Base-by-base conservation (phyloP, 2,329 filamentous ascomycete genomes). In the Alternaria brassicae region DNA sequence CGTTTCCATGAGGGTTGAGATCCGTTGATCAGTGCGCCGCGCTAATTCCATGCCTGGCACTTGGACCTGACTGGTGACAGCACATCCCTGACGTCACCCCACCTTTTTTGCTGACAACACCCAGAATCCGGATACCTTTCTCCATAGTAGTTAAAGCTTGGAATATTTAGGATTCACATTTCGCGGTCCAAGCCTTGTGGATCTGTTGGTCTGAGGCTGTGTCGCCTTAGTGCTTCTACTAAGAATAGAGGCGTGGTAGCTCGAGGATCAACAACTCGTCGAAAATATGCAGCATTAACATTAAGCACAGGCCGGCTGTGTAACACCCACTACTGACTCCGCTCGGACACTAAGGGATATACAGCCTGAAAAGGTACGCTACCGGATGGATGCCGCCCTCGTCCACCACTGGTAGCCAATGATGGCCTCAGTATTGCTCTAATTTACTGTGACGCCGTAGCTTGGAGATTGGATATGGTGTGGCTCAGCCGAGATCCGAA, bases 41-140 rank as follows among this genome's bases (percentile, higher is more conserved):
- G 34, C 53, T 55, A 55, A 23, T n/a, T 27, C 17, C 28, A 42
- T 55, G 15, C 52, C 52, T 54, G 52, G 32, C 6, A 17, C 15
- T 8, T 13, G 30, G 36, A 45, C 51, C 30, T 42, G 39, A 7
- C 49, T 52, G 40, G 9, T 21, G 42, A 47, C 41, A 48, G 42
- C 50, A 27, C 34, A 54, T 54, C 50, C 50, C 54, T 58, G 50
- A 54, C 56, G 41, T 54, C 56, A 58, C 41, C 56, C 49, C n/a
- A 44, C 42, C 15, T 32, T 40, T 48, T 48, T 36, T 39, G 28
- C 23, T 28, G 17, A 54, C 55, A 19, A 56, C 45, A 56, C 40
- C 25, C 44, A 25, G 21, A 23, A 34, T 19, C 12, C 15, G 5
- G 28, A 21, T 9, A 21, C 28, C 7, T n/a, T 2, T 13, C 1